Base-by-base conservation (phyloP, 2,329 filamentous ascomycete genomes). In the Nannizzia gypsea region DNA sequence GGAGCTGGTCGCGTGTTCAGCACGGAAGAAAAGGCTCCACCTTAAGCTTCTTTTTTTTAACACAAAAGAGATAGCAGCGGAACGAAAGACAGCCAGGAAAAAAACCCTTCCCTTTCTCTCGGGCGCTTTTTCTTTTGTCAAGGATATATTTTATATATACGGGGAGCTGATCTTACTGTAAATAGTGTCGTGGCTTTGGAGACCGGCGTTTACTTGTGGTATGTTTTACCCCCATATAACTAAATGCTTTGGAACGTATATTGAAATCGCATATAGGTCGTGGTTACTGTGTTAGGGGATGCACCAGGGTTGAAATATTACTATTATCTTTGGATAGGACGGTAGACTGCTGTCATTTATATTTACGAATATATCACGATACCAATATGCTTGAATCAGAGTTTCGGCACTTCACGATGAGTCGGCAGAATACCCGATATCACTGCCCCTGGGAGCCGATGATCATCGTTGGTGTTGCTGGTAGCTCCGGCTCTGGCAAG, bases 401-500 rank as follows among this genome's bases (percentile, higher is more conserved):
- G 26, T 54, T 54, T 34, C 50, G 26, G 17, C 50, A 54, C 26
- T 54, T 54, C 50, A 54, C 50, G 26, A 54, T 54, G 50, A 54
- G 50, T 9, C 50, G 50, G 50, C 50, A 54, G n/a, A 59, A 54
- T 64, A 85, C 84, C 64, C 87, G 90, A 67, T 99, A 97, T 75
- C 88, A 86, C 64, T 93, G 93, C 63, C 93, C 93, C 72, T 99
- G 93, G 93, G 89, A 88, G 57, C 88, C 97, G 74, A 85, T 96
- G 67, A 92, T 89, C 76, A 96, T 99, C 68, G 96, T 99, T 71
- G 93, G 90, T 57, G 87, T 99, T 67, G 92, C 93, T 65, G 93
- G 93, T 40, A 93, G 89, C 74, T 97, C 92, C 28, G 93, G 93
- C 46, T 97, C 92, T 26, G 86, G 92, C 61, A 99, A 99, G 79